Evolutionary conservation across 768 basidiomycete genomes (phyloP), one percentile per base, ranked within the genome.

Genomic region (Boletus speciosus): DNA sequence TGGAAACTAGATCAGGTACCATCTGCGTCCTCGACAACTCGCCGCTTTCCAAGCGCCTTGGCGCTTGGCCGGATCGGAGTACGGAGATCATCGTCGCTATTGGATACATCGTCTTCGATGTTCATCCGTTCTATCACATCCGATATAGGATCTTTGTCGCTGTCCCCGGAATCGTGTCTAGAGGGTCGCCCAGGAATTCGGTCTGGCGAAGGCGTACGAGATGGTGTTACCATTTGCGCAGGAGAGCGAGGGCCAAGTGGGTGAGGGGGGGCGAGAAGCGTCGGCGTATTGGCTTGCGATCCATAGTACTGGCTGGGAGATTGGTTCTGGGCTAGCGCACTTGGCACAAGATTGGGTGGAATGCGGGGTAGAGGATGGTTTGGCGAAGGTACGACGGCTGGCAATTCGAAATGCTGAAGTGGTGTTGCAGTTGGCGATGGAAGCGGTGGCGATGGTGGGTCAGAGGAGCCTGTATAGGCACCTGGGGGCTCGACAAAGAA

Each of bases 11-110:
- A 19, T 51, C 52, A 45, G 25, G 36, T 50, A 81, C 81, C 72
- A 35, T 81, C 81, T 27, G 69, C 55, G 9, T 75, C 75, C 46
- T 82, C 81, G 9, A 84, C 70, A 15, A 85, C 81, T 61, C 76
- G 80, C 60, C 90, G 79, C 74, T 96, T 97, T 16, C 93, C 93
- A 2, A 94, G 78, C 4, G 93, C 92, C 68, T 95, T 97, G 35
- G 81, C 87, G 66, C 90, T 93, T 1, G 90, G 93, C 58, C 78
- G 77, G 11, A 76, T 62, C n/a, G 79, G 81, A 14, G 73, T 68
- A 46, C 50, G 56, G 14, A 63, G 49, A 5, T 74, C 65, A 6
- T 69, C 72, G 15, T 76, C 75, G 51, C 54, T 60, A 47, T 57
- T 23, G 19, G 46, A 52, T 35, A 23, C 15, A 25, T 62, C 57